Evolutionary conservation across 768 basidiomycete genomes (phyloP), one percentile per base, ranked within the genome.

Genomic region (Trametes coccinea): DNA sequence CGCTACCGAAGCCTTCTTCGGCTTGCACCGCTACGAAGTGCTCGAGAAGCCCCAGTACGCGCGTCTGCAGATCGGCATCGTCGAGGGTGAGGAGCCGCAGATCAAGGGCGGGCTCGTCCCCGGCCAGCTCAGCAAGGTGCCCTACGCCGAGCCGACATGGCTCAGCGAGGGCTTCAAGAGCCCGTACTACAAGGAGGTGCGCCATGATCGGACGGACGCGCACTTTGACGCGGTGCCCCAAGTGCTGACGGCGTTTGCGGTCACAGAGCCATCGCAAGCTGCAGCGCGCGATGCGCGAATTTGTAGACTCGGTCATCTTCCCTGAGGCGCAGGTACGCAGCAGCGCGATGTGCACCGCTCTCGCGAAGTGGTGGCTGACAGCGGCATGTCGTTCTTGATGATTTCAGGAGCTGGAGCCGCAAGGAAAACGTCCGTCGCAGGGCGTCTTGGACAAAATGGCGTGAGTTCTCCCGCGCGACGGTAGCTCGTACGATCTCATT

Each of bases 111-210:
- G 90, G 4, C 76, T 75, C 2, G 78, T 83, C 0, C 52, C 53
- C 16, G 92, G 90, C 31, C 82, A 82, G 30, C 71, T 89, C 49
- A 91, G 89, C 41, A 76, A 80, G 62, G 85, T 95, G 0, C 93
- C 93, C 0, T 95, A 94, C 69, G 92, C 86, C 2, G 93, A 95
- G 69, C 87, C 94, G 16, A 84, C 88, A 1, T 95, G 92, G 91
- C 80, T 94, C 34, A 77, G 75, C 29, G 68, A 78, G 6, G 89
- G 86, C 1, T 93, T 83, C 78, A 77, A 82, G 63, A 87, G 80
- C 60, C 89, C 93, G 0, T 95, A 93, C 73, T 93, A 87, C 76
- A 86, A 81, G 33, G 88, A 87, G 89, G 2, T 93, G 89, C 66
- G 90, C 83, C 2, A 16, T 17, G 13, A 6, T 11, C 2, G 50